Conservation (phyloP, 805 yeast species). For the Wickerhamiella dianesei region DNA sequence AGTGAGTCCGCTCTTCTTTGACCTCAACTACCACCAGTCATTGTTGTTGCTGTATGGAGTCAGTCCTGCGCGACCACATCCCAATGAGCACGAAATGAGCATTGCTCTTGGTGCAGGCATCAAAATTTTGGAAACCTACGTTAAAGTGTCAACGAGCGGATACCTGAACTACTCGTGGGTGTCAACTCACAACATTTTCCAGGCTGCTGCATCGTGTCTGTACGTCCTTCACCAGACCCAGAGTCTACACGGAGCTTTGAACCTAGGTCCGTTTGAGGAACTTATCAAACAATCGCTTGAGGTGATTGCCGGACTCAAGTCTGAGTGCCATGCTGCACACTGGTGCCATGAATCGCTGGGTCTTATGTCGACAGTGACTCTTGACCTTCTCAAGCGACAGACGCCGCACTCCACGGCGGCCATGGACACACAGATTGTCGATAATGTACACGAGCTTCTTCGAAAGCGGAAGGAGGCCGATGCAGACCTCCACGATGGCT, state of each 20-base stretch:
- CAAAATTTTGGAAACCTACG: constrained; percentile 51
- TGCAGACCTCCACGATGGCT: not conserved
- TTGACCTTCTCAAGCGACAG: constrained; percentile 7
- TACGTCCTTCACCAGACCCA: constrained; percentile 61
- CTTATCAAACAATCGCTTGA: constrained; percentile 8
- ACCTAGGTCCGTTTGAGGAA: constrained; percentile 21
- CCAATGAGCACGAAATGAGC: constrained; percentile 39
- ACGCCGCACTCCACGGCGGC: too few species aligned
- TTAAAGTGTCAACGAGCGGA: constrained; percentile 40
- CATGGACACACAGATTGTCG: not conserved
- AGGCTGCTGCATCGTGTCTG: constrained; percentile 77
- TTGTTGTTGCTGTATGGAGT: constrained; percentile 60
- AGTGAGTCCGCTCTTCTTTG: constrained; percentile 57
- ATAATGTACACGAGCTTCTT: not conserved
- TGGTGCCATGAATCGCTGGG: constrained; percentile 9
- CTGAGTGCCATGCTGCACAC: constrained; percentile 12
- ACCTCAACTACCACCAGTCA: constrained; percentile 65
- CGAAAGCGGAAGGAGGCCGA: not conserved
- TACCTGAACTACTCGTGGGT: constrained; percentile 83
- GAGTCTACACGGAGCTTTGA: constrained; percentile 35
- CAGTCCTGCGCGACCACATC: constrained; percentile 51
- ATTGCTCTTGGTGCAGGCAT: constrained; percentile 50
- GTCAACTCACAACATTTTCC: constrained; percentile 74
- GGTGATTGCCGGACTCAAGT: constrained; percentile 9
- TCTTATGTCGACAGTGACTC: constrained; percentile 7